Base-by-base conservation (phyloP, 192 early-diverging fungal species). In the Podila epicladia region DNA sequence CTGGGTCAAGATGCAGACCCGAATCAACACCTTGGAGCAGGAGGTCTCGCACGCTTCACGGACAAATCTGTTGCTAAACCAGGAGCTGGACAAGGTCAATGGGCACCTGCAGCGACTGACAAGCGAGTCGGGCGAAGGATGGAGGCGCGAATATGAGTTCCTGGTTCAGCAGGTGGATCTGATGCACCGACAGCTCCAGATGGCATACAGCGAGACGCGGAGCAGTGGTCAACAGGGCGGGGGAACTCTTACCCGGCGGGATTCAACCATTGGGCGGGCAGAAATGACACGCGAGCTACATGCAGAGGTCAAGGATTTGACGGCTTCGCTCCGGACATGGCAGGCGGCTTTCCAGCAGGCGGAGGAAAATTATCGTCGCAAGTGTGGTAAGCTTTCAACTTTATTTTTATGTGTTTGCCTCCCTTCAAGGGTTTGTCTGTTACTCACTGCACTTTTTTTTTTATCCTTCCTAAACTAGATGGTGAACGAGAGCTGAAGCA, bases 141-240 rank as follows among this genome's bases (percentile, higher is more conserved):
- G 75, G 75, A 49, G 69, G 26, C 58, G 68, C 20, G 75, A 78
- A 28, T 78, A 78, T 24, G 75, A 78, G 69, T 78, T 78, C 22
- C 38, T 78, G 69, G 75, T 78, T 0, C 75, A 78, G 26, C 75
- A 78, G 19, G 58, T 78, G 26, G 75, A 78, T 22, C 58, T 65
- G 49, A 78, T 78, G 75, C 75, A 78, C 53, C 69, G 64, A 9
- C 75, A 78, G 45, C 62, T 78, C 26, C 75, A 78, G 49, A 5
- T 68, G 15, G 76, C 62, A 1, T 69, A 68, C 8, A 65, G 64
- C n/a, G 70, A 79, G 26, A 29, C 55, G 38, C 55, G 53, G 24
- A 26, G 17, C 19, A n/a, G 53, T 22, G 24, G 53, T 22, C n/a
- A 26, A 11, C 5, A 26, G 9, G 35, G 35, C 1, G 17, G 5